Evolutionary conservation across 805 yeast genomes (phyloP), one percentile per base, ranked within the genome.

Genomic region (Wickerhamiella lipophila): DNA sequence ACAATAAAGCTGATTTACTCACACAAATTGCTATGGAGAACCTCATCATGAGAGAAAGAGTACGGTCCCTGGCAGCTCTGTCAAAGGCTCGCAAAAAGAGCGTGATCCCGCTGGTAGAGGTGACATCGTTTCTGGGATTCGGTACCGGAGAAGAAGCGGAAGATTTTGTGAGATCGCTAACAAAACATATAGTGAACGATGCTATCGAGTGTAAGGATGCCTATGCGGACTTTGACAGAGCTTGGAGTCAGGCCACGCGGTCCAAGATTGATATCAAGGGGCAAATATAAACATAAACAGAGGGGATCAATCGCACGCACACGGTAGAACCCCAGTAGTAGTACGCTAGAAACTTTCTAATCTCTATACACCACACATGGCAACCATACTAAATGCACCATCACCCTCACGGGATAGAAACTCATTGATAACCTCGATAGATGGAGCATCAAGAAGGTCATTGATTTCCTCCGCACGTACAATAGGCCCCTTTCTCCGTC

Each of bases 191-290:
- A 15, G 30, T 26, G 6, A 41, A 34, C 2, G 44, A 21, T 2
- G 46, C 48, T 39, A 39, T 65, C 2, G 48, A 51, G 3, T 54
- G 64, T 30, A 61, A 57, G 45, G 59, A 56, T 18, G 54, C 65
- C 2, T 55, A 50, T 42, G 56, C 65, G 0, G 58, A 59, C 0
- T 63, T 78, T 3, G 61, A 66, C 52, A 62, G 52, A 53, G 67
- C 59, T 43, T 69, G 64, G 55, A 64, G 62, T 52, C 64, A 56
- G 43, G 25, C 16, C n/a, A 12, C 23, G 8, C 12, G 26, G 9
- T n/a, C 34, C 42, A 19, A 80, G 72, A 78, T 88, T 12, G 96
- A 88, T 60, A 87, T 89, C 53, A 88, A 88, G 68, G 97, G 97
- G 0, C 96, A 88, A 64, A 71, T 64, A 7, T 66, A 50, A 46